Evolutionary conservation across 306 rosid species (phyloP).

Genomic region (Sechiopsis laciniata): DNA sequence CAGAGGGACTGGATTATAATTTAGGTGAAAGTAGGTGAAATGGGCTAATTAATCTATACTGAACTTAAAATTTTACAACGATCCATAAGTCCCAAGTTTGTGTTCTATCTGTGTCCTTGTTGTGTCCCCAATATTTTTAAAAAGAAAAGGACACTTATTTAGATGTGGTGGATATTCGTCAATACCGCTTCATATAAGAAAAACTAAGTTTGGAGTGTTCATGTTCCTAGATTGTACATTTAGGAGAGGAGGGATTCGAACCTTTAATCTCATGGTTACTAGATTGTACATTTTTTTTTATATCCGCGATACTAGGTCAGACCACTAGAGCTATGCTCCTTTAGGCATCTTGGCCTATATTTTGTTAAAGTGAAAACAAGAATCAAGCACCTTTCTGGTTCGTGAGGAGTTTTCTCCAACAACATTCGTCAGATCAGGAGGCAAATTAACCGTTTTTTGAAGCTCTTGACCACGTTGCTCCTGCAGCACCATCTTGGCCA

Average conservation of each 20-base stretch:
- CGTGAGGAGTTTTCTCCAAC: slow-evolving; percentile 41
- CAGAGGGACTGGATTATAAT: not conserved
- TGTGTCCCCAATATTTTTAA: not conserved
- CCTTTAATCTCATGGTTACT: too few relatives aligned
- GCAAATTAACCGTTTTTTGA: slow-evolving; percentile 53
- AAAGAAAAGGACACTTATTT: not conserved
- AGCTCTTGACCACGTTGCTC: slow-evolving; percentile 77
- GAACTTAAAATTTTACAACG: not conserved
- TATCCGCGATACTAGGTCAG: too few relatives aligned
- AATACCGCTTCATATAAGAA: not conserved
- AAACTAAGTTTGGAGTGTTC: not conserved
- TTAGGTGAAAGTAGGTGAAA: not conserved
- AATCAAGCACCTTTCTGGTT: slow-evolving; percentile 51
- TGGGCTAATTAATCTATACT: not conserved
- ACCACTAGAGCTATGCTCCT: too few relatives aligned
- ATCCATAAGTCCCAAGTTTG: not conserved
- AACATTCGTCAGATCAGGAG: slow-evolving; percentile 47
- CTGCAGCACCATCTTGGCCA: slow-evolving; percentile 68
- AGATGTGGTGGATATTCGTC: not conserved
- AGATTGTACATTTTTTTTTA: too few relatives aligned
- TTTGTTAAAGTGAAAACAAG: slow-evolving; percentile 22
- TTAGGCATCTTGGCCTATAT: not conserved
- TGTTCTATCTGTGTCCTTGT: not conserved
- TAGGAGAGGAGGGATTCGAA: too few relatives aligned
- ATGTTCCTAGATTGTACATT: not conserved